These are phyloP conservation scores for Inonotus hispidus DNA, from an alignment of 1,284 basidiomycete species.

Conservation along the genomic window DNA sequence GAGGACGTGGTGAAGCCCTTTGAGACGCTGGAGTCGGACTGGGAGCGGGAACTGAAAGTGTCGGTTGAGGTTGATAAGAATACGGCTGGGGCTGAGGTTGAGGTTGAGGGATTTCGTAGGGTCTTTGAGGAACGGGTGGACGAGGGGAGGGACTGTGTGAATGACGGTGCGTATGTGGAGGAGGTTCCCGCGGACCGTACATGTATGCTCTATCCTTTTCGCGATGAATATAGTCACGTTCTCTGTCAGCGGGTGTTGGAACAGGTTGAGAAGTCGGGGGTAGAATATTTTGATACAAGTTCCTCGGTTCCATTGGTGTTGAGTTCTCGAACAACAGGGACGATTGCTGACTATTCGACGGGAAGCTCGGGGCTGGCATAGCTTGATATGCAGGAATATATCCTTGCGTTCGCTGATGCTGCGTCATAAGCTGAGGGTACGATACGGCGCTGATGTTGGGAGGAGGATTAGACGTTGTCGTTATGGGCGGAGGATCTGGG, in stretches of 20 bases:
- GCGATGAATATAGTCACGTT: conserved; percentile 2
- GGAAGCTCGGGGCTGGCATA: conserved; percentile 31
- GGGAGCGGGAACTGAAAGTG: not conserved
- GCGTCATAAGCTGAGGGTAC: conserved; percentile 62
- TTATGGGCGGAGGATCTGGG: conserved; percentile 38
- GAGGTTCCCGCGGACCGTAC: conserved; percentile 17
- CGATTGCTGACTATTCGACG: conserved; percentile 21
- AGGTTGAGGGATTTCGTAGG: conserved; percentile 8
- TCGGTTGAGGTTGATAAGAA: conserved; percentile 19
- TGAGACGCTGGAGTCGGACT: not conserved
- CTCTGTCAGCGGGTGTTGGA: conserved; percentile 6
- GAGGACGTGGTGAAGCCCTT: not conserved
- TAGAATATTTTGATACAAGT: conserved; percentile 31
- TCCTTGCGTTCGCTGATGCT: conserved; percentile 64
- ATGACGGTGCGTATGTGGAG: conserved; percentile 9
- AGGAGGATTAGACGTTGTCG: conserved; percentile 56
- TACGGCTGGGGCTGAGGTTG: conserved; percentile 23
- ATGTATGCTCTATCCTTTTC: conserved; percentile 7
- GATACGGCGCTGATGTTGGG: conserved; percentile 37
- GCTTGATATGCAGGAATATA: conserved; percentile 55
- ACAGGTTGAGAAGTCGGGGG: conserved; percentile 28
- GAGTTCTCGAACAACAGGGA: conserved; percentile 25
- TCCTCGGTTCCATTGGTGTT: conserved; percentile 9
- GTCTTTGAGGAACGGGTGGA: conserved; percentile 21
- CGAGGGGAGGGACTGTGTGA: conserved; percentile 16